Evolutionary conservation across 2,329 filamentous ascomycete genomes (phyloP), one percentile per base, ranked within the genome.

Genomic region (Nemania abortiva): DNA sequence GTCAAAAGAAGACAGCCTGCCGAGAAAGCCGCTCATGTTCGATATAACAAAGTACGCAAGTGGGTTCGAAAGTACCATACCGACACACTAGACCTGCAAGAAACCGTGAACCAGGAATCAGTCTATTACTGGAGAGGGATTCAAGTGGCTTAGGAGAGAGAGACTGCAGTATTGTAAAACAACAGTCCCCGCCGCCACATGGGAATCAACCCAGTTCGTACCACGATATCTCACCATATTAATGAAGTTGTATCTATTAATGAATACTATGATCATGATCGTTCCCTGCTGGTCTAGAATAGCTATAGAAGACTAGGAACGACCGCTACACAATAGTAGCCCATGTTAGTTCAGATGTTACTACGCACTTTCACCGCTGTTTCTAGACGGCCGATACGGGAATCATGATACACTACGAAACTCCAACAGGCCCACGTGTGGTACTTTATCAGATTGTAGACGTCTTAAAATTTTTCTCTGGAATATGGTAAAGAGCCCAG

Each of bases 81-180:
- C 72, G 61, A 49, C 62, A 65, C 74, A 63, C 73, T 76, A 72
- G 71, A 70, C 72, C 72, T 77, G 75, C 74, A 76, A 69, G 73
- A 76, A 66, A 74, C 75, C 74, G 70, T 70, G 63, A 63, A 64
- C 57, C 56, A 70, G 70, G 71, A 72, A 68, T 61, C 67, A 63
- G 9, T 66, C 70, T 62, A 72, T 71, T 66, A 69, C 45, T 68
- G 65, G 45, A 70, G 71, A 70, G 67, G 68, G 60, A 63, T 34
- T 64, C 37, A 63, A 37, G 37, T 42, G 57, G 24, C 53, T 55
- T 22, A 27, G 58, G 57, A 57, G 34, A n/a, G 34, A n/a, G 54
- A 24, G 52, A 56, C 56, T 34, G 31, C 39, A 53, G 56, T 47
- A 54, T 24, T 6, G n/a, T 68, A 63, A 63, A 72, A 66, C 68